Evolutionary conservation across 371 early-diverging fungal genomes (phyloP).

Genomic region (Batkoa obscura): DNA sequence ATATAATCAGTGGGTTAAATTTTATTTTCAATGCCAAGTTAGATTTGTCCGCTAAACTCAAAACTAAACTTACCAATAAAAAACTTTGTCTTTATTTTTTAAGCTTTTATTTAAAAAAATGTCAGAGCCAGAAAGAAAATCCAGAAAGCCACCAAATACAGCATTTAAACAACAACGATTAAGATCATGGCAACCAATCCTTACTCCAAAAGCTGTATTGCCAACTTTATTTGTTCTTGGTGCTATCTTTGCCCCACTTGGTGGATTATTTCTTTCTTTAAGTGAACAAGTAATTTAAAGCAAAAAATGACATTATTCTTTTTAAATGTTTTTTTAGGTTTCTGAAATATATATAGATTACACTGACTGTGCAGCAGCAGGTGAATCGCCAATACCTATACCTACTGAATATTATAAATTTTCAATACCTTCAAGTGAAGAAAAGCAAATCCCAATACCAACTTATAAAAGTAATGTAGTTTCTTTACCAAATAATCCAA

Average conservation of each 20-base stretch:
- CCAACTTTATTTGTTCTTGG: constrained; percentile 85
- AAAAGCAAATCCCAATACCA: not conserved
- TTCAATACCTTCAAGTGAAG: not conserved
- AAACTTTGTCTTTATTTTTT: too few species aligned
- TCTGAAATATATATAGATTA: constrained; percentile 75
- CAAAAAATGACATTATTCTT: not conserved
- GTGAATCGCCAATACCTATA: not conserved
- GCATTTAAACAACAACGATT: constrained; percentile 94
- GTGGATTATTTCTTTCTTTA: constrained; percentile 54
- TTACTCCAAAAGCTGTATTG: constrained; percentile 84
- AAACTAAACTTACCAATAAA: too few species aligned
- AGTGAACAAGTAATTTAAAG: constrained; percentile 27
- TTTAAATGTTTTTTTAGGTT: not conserved
- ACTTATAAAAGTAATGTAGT: not conserved
- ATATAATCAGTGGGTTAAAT: too few species aligned
- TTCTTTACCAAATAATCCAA: not conserved
- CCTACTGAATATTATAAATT: not conserved
- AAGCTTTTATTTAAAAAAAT: constrained; percentile 1
- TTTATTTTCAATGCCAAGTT: too few species aligned
- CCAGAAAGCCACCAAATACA: constrained; percentile 36
- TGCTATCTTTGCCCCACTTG: constrained; percentile 60
- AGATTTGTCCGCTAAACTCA: too few species aligned
- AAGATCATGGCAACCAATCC: constrained; percentile 93
- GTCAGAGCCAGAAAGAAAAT: constrained; percentile 11
- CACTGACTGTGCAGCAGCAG: constrained; percentile 39